Evolutionary conservation across 148 eudicot genomes (phyloP).

Genomic region (Amaranthus hypochondriacus): DNA sequence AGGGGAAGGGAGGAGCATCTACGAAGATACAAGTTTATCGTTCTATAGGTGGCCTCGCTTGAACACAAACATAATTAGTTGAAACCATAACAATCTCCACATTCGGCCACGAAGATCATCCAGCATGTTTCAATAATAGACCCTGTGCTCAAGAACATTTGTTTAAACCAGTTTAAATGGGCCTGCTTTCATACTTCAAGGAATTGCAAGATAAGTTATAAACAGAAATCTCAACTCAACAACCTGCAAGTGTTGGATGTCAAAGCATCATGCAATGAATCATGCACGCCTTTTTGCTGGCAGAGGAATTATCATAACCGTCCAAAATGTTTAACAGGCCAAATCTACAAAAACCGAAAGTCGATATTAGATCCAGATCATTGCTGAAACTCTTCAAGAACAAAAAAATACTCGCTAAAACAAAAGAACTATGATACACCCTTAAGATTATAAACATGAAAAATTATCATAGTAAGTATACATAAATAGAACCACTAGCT

Average conservation of each 20-base stretch:
- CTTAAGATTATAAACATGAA: too few relatives aligned
- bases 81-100: neutral
- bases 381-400: neutral
- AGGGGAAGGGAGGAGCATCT: neutral
- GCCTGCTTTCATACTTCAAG: neutral
- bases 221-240: neutral
- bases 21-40: neutral
- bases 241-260: neutral
- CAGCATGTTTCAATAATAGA: neutral
- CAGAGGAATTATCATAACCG: slow-evolving; percentile 21
- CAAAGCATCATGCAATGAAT: neutral
- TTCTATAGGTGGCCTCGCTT: neutral
- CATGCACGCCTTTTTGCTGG: slow-evolving; percentile 3
- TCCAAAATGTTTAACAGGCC: slow-evolving; percentile 48
- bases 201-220: neutral
- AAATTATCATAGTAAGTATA: neutral
- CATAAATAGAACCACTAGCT: neutral
- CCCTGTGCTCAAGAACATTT: too few relatives aligned
- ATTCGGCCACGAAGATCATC: neutral
- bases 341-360: slow-evolving; percentile 31
- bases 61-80: neutral
- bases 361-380: slow-evolving; percentile 1
- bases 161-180: neutral
- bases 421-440: neutral
- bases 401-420: neutral